Percentiles rank a stretch among this genome's conserved stretches.
phyloP scores from a whole-genome alignment of 176 grass and related monocot genomes.

The Thinopyrum elongatum region DNA sequence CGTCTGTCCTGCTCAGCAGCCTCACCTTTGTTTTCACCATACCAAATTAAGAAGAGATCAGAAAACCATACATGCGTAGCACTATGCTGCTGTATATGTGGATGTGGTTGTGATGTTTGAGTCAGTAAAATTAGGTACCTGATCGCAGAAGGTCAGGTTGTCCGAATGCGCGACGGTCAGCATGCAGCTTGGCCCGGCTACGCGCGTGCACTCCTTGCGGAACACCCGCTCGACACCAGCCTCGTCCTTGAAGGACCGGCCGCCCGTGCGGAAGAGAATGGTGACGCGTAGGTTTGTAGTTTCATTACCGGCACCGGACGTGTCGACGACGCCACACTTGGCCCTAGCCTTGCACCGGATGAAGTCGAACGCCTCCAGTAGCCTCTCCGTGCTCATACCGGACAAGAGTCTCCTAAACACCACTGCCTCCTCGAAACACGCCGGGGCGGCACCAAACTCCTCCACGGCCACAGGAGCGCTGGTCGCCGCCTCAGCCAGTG shows the following conservation, averaged over 20 bases:
- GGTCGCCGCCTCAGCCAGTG: not conserved
- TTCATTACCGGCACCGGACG: not conserved
- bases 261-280: slow-evolving; percentile 45
- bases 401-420: too few species aligned
- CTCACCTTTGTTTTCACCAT: slow-evolving; percentile 31
- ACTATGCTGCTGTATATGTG: too few species aligned
- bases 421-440: slow-evolving; percentile 34
- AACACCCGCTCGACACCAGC: slow-evolving; percentile 43
- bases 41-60: too few species aligned
- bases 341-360: slow-evolving; percentile 63
- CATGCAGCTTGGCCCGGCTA: slow-evolving; percentile 26
- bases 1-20: slow-evolving; percentile 60
- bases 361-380: slow-evolving; percentile 36
- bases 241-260: slow-evolving; percentile 69
- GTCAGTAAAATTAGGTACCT: not conserved
- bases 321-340: slow-evolving; percentile 18
- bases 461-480: slow-evolving; percentile 28
- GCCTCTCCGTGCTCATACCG: slow-evolving; percentile 21
- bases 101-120: too few species aligned
- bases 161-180: slow-evolving; percentile 28
- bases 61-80: not conserved
- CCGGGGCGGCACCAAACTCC: slow-evolving; percentile 6
- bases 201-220: slow-evolving; percentile 38
- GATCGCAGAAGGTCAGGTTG: slow-evolving; percentile 67
- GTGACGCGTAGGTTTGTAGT: slow-evolving; percentile 21